phyloP scores from a whole-genome alignment of 257 asterid species.

The Nicotiana undulata region DNA sequence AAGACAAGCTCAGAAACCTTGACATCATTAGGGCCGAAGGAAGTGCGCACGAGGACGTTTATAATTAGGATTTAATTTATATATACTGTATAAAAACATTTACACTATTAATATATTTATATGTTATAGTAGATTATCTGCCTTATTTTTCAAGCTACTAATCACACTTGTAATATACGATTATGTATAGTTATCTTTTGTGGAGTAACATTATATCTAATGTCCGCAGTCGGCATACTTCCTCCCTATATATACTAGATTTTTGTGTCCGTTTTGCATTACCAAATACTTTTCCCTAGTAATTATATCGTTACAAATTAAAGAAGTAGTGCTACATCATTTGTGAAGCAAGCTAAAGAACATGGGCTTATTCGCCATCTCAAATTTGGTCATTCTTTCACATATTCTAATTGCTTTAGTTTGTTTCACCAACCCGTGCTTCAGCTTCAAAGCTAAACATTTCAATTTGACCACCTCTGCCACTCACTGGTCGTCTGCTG shows the following conservation, averaged over 20 bases:
- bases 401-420: conserved; percentile 17
- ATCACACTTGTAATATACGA: too few species aligned
- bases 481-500: conserved; percentile 44
- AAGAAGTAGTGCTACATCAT: not conserved
- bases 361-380: not conserved
- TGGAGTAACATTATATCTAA: too few species aligned
- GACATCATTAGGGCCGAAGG: too few species aligned
- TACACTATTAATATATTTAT: too few species aligned
- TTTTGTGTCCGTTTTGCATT: not conserved
- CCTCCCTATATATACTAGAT: not conserved
- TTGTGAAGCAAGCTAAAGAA: conserved; percentile 9
- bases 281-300: not conserved
- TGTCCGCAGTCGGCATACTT: too few species aligned
- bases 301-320: not conserved
- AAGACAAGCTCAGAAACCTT: too few species aligned
- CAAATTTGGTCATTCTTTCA: not conserved
- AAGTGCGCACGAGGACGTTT: too few species aligned
- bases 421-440: conserved; percentile 19
- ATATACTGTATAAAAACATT: too few species aligned
- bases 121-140: too few species aligned
- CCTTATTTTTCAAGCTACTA: too few species aligned
- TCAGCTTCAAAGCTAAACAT: conserved; percentile 22
- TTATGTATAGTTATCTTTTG: too few species aligned
- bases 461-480: conserved; percentile 25
- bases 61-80: too few species aligned